phyloP scores from a whole-genome alignment of 2,329 filamentous ascomycete genomes.

The Xylaria sp. region DNA sequence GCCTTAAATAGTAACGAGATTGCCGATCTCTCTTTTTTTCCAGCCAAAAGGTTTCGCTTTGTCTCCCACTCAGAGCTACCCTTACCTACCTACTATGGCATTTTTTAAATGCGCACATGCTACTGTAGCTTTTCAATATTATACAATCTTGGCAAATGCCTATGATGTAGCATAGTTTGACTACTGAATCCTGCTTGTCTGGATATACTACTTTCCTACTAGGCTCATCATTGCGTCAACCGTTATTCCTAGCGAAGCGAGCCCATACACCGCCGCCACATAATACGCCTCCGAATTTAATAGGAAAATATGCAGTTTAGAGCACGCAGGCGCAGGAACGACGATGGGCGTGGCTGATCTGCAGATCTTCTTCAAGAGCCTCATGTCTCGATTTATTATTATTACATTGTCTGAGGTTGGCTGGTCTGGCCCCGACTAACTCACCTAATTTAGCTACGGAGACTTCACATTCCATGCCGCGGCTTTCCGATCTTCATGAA shows the following conservation, averaged over 20 bases:
- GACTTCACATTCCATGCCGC: not conserved
- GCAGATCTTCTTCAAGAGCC: slow-evolving; percentile 27
- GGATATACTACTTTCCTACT: not conserved
- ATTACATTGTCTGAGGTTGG: slow-evolving; percentile 2
- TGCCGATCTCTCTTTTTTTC: slow-evolving; percentile 23
- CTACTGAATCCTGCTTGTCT: not conserved
- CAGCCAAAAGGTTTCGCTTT: not conserved
- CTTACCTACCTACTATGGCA: slow-evolving; percentile 2
- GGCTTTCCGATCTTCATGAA: not conserved
- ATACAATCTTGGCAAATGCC: slow-evolving; percentile 10
- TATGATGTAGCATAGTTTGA: not conserved
- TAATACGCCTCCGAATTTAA: too few relatives aligned
- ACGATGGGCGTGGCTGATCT: slow-evolving; percentile 23
- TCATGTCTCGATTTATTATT: slow-evolving; percentile 14
- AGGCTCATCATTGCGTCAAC: not conserved
- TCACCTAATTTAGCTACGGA: not conserved
- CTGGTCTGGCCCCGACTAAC: not conserved
- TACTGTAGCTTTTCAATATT: slow-evolving; percentile 7
- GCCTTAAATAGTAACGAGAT: slow-evolving; percentile 25
- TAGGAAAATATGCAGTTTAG: not conserved
- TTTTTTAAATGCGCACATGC: not conserved
- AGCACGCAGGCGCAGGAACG: slow-evolving; percentile 12
- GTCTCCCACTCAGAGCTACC: not conserved
- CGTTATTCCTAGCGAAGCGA: not conserved
- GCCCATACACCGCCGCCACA: slow-evolving; percentile 6